Evolutionary conservation across 2,329 filamentous ascomycete species (phyloP).

Genomic region (Parasarocladium wereldwijsianum): DNA sequence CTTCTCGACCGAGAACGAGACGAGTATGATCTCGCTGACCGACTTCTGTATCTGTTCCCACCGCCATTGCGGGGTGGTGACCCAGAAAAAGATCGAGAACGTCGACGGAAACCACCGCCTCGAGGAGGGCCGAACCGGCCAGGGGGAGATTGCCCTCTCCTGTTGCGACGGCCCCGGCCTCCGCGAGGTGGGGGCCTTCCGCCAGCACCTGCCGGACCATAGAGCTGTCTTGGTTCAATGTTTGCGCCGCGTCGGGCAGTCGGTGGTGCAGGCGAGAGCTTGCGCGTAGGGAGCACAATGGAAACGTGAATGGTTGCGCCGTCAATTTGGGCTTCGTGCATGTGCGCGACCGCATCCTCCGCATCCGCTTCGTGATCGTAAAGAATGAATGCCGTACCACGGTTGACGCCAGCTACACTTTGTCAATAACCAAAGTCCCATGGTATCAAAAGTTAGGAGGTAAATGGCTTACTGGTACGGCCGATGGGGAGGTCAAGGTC

Average conservation of each 20-base stretch:
- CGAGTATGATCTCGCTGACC: conserved; percentile 27
- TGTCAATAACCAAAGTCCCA: conserved; percentile 6
- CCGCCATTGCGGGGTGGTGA: conserved; percentile 24
- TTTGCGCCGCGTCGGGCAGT: conserved; percentile 48
- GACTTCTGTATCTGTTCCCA: conserved; percentile 27
- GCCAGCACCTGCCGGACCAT: conserved; percentile 21
- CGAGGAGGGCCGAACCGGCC: conserved; percentile 25
- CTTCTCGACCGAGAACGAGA: conserved; percentile 34
- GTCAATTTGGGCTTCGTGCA: conserved; percentile 95
- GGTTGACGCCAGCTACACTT: conserved; percentile 62
- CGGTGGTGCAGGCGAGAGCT: conserved; percentile 69
- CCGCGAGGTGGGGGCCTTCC: conserved; percentile 17
- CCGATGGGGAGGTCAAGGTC: conserved; percentile 87
- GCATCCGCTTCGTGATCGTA: conserved; percentile 66
- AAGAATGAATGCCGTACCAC: conserved; percentile 85
- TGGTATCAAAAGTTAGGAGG: conserved; percentile 1
- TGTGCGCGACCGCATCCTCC: conserved; percentile 79
- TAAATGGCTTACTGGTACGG: conserved; percentile 49
- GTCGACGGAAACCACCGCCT: conserved; percentile 48
- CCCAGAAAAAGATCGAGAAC: conserved; percentile 32
- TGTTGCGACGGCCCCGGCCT: background rate
- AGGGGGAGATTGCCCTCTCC: no score
- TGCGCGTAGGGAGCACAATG: conserved; percentile 71
- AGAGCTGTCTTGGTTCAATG: conserved; percentile 33
- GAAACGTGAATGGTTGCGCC: conserved; percentile 72